These are phyloP conservation scores for Pyrus betulifolia DNA, from an alignment of 306 rosid genomes.

Conservation along the genomic window DNA sequence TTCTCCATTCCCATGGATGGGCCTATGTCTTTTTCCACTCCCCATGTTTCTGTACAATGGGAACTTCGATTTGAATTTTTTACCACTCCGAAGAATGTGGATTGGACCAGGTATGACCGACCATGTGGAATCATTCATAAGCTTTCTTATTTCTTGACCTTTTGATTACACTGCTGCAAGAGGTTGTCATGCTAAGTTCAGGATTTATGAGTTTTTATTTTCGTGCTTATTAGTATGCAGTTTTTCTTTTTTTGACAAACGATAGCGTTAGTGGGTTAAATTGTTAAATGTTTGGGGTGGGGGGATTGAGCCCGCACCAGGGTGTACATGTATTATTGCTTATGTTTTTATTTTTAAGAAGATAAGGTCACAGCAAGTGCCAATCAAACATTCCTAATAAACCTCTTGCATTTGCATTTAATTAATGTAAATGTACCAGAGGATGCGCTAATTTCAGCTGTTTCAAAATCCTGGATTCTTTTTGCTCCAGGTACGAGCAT, in stretches of 20 bases:
- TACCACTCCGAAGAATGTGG: conserved; percentile 79
- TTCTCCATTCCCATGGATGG: conserved; percentile 98
- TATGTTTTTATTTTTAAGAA: neutral
- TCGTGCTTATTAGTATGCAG: neutral
- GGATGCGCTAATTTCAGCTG: neutral
- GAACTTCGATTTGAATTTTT: conserved; percentile 92
- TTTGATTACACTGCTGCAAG: neutral
- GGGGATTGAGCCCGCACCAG: too few species aligned
- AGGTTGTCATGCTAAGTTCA: neutral
- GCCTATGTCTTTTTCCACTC: conserved; percentile 97
- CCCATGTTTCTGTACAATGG: conserved; percentile 89
- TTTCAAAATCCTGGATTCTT: neutral
- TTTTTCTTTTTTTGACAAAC: too few species aligned
- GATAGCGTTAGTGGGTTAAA: too few species aligned
- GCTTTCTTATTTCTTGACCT: neutral
- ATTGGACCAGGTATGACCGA: conserved; percentile 69
- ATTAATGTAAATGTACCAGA: neutral
- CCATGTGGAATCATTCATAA: neutral
- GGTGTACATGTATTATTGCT: neutral
- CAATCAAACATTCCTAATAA: neutral
- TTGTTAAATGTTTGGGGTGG: too few species aligned
- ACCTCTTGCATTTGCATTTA: neutral
- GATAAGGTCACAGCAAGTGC: neutral
- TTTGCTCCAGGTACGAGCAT: conserved; percentile 65
- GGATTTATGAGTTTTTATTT: neutral